Base-by-base conservation (phyloP, 345 rosid species). In the Bruguiera gymnorhiza region DNA sequence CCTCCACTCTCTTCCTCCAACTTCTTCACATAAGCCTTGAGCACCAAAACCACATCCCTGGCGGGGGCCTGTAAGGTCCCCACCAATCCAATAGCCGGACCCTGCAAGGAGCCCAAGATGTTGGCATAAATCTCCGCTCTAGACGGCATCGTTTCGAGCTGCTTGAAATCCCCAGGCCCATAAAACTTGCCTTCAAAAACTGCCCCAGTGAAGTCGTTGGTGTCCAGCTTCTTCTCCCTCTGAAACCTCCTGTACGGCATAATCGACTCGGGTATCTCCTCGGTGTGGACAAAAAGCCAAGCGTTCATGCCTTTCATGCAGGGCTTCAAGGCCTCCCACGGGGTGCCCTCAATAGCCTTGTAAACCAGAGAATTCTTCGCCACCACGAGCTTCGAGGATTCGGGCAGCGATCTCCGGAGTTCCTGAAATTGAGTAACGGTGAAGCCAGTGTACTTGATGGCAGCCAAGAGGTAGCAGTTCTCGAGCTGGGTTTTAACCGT, bases 301-400 rank as follows among this genome's bases (percentile, higher is more conserved):
- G 86, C 97, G 51, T 91, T 91, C 99, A 92, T 95, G 10, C 99
- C 99, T 62, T 74, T 90, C 99, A 94, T 94, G 71, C 97, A 94
- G 5, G 99, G 96, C 80, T 88, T 83, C 39, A 95, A 77, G 52
- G 83, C 91, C 70, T 88, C 93, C 92, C 93, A 91, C 5, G 76
- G 82, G 10, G 98, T 95, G 13, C 97, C 97, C 67, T 91, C 97
- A 37, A 95, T 81, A 46, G 99, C 99, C 58, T 95, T 95, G 65
- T 69, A 77, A 43, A 95, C 99, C 18, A 95, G 65, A 8, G 92
- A 89, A 86, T 95, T 95, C 73, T 95, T 91, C 16, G 97, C 99
- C 10, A 95, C 93, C 8, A 92, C 6, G 6, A 91, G 86, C 74
- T 79, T 89, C 6, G 97, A 73, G 19, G 83, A 76, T 27, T 87